Percentiles rank a stretch among this genome's conserved stretches.
Evolutionary conservation across 345 rosid genomes (phyloP).

Genomic region (Raphanus raphanistrum): DNA sequence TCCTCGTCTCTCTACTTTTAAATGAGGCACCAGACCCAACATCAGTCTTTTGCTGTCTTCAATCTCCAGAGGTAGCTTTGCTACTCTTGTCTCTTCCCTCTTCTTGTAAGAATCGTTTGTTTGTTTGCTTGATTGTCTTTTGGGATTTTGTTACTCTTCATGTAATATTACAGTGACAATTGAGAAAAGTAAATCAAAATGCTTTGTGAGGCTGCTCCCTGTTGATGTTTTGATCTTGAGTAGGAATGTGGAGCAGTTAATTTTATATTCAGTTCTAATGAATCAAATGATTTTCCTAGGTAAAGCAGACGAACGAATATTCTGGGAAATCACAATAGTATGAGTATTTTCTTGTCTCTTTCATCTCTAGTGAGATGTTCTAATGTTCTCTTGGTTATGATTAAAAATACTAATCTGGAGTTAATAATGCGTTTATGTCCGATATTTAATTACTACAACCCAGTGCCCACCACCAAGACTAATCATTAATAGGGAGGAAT

Average conservation of each 20-base stretch:
- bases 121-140: background rate
- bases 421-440: conserved; percentile 1
- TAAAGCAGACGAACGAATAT: background rate
- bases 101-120: conserved; percentile 10
- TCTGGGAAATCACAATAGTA: conserved; percentile 1
- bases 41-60: conserved; percentile 18
- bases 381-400: too few relatives aligned
- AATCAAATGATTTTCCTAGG: background rate
- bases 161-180: conserved; percentile 5
- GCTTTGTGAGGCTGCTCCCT: background rate
- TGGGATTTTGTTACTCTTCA: conserved; percentile 11
- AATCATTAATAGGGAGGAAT: conserved; percentile 15
- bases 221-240: background rate
- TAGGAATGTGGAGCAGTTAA: background rate
- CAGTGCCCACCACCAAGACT: background rate
- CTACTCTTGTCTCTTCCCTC: background rate
- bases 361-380: background rate
- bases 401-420: conserved; percentile 15
- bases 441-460: conserved; percentile 16
- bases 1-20: conserved; percentile 92
- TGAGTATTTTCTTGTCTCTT: conserved; percentile 21
- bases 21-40: conserved; percentile 38
- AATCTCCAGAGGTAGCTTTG: conserved; percentile 10
- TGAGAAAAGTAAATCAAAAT: conserved; percentile 27
- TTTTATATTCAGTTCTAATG: background rate